Conservation (phyloP, 164 flowering plant species). For the Pachysandra terminalis region DNA sequence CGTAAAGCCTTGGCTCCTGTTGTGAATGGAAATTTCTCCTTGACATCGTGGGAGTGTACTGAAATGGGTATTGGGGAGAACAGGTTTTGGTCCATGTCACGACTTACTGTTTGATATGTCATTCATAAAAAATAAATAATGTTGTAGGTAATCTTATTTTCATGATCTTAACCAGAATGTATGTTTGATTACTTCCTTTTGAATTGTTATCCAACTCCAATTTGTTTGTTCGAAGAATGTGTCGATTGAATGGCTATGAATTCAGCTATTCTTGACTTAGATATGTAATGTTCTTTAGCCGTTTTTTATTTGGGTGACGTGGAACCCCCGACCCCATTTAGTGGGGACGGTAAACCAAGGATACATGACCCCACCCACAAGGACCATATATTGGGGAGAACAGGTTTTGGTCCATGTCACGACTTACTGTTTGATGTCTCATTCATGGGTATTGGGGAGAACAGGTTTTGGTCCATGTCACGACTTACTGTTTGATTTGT, state of each 20-base stretch:
- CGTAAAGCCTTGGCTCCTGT: not conserved
- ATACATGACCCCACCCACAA: too few relatives aligned
- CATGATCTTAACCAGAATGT: too few relatives aligned
- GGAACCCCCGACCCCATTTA: too few relatives aligned
- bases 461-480: not conserved
- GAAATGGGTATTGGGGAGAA: not conserved
- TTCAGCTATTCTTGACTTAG: not conserved
- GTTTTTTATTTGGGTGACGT: too few relatives aligned
- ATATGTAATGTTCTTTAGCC: too few relatives aligned
- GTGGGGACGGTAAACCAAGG: too few relatives aligned
- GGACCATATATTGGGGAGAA: too few relatives aligned
- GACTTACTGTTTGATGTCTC: not conserved
- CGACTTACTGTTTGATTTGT: not conserved
- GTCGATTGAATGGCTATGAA: not conserved
- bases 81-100: not conserved
- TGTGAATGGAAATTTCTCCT: not conserved
- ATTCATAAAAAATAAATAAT: too few relatives aligned
- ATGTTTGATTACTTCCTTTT: too few relatives aligned
- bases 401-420: not conserved
- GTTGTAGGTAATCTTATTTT: too few relatives aligned
- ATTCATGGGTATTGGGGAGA: not conserved
- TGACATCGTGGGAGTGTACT: not conserved
- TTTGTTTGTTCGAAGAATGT: not conserved
- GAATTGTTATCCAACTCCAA: not conserved
- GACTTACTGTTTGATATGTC: not conserved